Percentiles rank a stretch among this genome's conserved stretches.
Conservation (phyloP, 2,329 filamentous ascomycete genomes). For the Fusarium sp. region DNA sequence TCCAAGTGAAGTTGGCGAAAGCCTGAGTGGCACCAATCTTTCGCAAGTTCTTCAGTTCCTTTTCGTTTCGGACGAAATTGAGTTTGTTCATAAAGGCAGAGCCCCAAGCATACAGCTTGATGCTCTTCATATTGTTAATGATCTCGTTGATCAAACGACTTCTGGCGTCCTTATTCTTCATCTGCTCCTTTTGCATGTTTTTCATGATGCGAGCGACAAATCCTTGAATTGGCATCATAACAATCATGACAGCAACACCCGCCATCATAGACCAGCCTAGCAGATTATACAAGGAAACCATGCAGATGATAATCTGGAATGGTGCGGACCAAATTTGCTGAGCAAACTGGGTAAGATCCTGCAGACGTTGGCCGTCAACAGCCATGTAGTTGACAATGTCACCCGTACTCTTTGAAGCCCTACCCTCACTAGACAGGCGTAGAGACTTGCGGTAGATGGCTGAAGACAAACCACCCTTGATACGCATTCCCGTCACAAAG, state of each 20-base stretch:
- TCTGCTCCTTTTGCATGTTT: conserved; percentile 92
- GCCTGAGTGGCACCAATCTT: conserved; percentile 96
- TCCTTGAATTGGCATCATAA: conserved; percentile 97
- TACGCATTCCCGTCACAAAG: conserved; percentile 96
- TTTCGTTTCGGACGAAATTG: conserved; percentile 94
- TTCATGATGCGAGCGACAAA: conserved; percentile 94
- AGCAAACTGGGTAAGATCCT: conserved; percentile 94
- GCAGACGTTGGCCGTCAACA: conserved; percentile 93
- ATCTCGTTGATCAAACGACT: conserved; percentile 97
- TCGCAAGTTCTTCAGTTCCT: conserved; percentile 92
- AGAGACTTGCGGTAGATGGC: conserved; percentile 94
- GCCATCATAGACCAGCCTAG: conserved; percentile 96
- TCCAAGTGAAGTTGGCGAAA: conserved; percentile 98
- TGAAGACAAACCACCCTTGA: conserved; percentile 90
- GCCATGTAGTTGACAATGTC: conserved; percentile 99
- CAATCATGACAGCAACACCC: conserved; percentile 91
- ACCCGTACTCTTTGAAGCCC: conserved; percentile 88
- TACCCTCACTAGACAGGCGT: conserved; percentile 90
- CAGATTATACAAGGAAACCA: conserved; percentile 95
- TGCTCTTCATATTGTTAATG: conserved; percentile 99
- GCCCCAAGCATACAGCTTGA: conserved; percentile 98
- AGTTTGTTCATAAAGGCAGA: conserved; percentile 97
- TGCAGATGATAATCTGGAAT: conserved; percentile 95
- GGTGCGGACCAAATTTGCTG: conserved; percentile 97
- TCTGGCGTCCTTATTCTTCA: conserved; percentile 98